Evolutionary conservation across 805 yeast species (phyloP), one percentile per base, ranked within the genome.

Genomic region (Blastobotrys mokoenaii): DNA sequence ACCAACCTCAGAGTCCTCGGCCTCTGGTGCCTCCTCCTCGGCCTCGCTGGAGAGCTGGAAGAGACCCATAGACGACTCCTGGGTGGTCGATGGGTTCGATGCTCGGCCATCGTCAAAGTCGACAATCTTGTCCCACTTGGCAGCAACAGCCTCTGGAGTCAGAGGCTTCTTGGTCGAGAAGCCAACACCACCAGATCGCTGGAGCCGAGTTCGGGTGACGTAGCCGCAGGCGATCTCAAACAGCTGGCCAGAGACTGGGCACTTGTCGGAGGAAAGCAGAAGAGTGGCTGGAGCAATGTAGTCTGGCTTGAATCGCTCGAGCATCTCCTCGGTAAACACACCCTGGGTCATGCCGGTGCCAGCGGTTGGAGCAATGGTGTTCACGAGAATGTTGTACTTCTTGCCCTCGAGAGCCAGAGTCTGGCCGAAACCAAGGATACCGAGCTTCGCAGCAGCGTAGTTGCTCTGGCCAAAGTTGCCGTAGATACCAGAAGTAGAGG

Each of bases 401-500:
- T 79, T 79, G 59, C 98, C 98, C 70, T 90, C 98, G 53, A 85
- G 73, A 25, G 97, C 96, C 51, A 87, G 66, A 37, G 97, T 82
- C 65, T 77, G 80, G 35, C 96, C 76, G 55, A 90, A 75, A 14
- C 96, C 96, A 41, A 88, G 67, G 51, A 90, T 79, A 18, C 87
- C 97, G 43, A 84, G 79, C 70, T 90, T 90, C 39, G 97, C 97
- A 29, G 97, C 80, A 16, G 96, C 81, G 66, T 90, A 90, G 70
- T 90, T 90, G 35, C 96, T 86, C 69, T 90, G 98, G 43, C 98
- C 98, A 69, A 90, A 90, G 71, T 84, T 87, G 52, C 98, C 98
- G 65, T 90, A 90, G 55, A 90, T 88, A 53, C 97, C 98, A 1
- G 97, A 88, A 8, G 97, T 90, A 15, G 96, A 88, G 18, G 97